Conservation (phyloP, 495 filamentous ascomycete genomes). For the Aspergillus saccharolyticus region DNA sequence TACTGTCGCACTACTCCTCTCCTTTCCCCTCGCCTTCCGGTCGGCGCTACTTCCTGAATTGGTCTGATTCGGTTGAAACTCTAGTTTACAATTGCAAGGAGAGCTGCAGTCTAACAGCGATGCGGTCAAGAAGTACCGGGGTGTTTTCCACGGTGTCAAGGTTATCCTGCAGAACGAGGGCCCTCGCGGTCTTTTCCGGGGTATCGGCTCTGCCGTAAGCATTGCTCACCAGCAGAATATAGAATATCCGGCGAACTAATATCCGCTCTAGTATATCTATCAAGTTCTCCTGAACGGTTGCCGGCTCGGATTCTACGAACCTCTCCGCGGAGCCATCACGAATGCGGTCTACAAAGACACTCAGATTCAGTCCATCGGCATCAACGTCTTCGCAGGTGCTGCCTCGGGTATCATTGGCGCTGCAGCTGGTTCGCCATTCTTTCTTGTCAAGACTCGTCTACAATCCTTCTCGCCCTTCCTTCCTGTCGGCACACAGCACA, state of each 20-base stretch:
- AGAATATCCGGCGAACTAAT: neutral
- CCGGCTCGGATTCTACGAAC: slow-evolving; percentile 96
- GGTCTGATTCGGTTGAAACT: neutral
- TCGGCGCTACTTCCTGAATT: neutral
- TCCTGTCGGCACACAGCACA: slow-evolving; percentile 92
- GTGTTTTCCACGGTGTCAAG: slow-evolving; percentile 85
- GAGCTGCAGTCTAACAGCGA: slow-evolving; percentile 84
- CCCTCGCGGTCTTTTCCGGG: slow-evolving; percentile 76
- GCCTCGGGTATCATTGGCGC: slow-evolving; percentile 85
- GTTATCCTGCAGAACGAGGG: slow-evolving; percentile 94
- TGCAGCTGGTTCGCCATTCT: slow-evolving; percentile 88
- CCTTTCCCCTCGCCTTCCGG: neutral
- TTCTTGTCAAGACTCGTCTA: slow-evolving; percentile 95
- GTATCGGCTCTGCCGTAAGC: slow-evolving; percentile 77
- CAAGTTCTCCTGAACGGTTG: slow-evolving; percentile 96
- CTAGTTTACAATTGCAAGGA: slow-evolving; percentile 89
- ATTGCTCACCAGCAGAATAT: neutral
- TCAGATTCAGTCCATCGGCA: slow-evolving; percentile 69
- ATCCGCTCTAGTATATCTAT: slow-evolving; percentile 73
- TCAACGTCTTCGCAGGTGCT: slow-evolving; percentile 92
- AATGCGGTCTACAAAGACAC: slow-evolving; percentile 63
- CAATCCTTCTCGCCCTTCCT: slow-evolving; percentile 93
- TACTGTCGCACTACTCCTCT: slow-evolving; percentile 27
- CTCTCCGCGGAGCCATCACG: slow-evolving; percentile 67
- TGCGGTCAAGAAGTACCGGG: slow-evolving; percentile 80